These are phyloP conservation scores for Corymbia citriodora DNA, from an alignment of 441 rosid species.

Conservation along the genomic window DNA sequence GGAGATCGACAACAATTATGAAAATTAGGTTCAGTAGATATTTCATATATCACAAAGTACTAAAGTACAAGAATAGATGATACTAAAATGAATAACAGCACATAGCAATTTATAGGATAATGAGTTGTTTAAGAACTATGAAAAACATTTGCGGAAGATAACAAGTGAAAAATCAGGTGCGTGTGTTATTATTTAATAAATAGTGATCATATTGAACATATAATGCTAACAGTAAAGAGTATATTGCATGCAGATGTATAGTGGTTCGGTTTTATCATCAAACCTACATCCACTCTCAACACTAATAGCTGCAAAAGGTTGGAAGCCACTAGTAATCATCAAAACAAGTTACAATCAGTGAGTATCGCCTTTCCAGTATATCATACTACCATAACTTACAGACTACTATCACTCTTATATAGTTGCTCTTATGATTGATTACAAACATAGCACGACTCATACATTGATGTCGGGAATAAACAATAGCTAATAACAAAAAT, in stretches of 20 bases:
- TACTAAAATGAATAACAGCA: not conserved
- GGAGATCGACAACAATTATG: not conserved
- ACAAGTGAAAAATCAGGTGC: not conserved
- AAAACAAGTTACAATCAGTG: fast-evolving
- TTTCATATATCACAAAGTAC: not conserved
- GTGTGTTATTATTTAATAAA: fast-evolving
- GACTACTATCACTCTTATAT: fast-evolving
- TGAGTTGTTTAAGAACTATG: too few species aligned
- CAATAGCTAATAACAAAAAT: fast-evolving
- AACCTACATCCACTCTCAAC: fast-evolving
- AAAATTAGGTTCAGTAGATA: not conserved
- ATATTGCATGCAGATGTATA: not conserved
- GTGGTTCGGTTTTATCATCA: fast-evolving
- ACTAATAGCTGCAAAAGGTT: fast-evolving
- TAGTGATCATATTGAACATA: not conserved
- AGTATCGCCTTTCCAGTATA: fast-evolving
- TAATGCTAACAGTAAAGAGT: not conserved
- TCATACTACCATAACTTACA: fast-evolving
- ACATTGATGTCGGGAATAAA: not conserved
- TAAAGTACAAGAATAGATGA: too few species aligned
- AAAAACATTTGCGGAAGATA: too few species aligned
- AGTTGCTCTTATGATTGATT: not conserved
- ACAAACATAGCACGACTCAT: too few species aligned
- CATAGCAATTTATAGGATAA: not conserved
- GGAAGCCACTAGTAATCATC: not conserved